A percentile compares a stretch with the other conserved stretches of the same genome.
Evolutionary conservation across 768 basidiomycete genomes (phyloP).

Genomic region (Lentinus tigrinus): DNA sequence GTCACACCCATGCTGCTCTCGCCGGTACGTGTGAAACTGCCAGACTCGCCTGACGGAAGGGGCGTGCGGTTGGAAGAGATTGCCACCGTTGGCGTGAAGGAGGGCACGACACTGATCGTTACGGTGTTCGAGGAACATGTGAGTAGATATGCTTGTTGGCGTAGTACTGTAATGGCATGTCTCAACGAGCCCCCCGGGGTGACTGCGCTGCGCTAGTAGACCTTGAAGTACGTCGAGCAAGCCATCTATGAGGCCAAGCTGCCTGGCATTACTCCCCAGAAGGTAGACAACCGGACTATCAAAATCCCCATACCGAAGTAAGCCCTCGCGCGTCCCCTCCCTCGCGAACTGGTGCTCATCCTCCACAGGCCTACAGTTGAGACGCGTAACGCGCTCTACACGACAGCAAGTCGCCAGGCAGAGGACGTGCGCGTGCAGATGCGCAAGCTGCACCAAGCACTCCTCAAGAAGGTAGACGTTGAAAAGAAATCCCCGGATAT

Average conservation of each 20-base stretch:
- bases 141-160: constrained; percentile 32
- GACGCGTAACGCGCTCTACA: constrained; percentile 54
- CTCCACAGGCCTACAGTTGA: constrained; percentile 87
- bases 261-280: constrained; percentile 70
- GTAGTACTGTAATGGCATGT: too few species aligned
- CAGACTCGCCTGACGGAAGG: constrained; percentile 27
- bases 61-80: constrained; percentile 57
- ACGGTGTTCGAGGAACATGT: constrained; percentile 81
- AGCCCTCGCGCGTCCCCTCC: too few species aligned
- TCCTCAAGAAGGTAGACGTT: constrained; percentile 68
- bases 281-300: constrained; percentile 67
- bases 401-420: constrained; percentile 57
- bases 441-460: constrained; percentile 65
- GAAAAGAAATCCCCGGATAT: constrained; percentile 66
- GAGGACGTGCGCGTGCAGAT: constrained; percentile 78
- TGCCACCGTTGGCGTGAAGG: constrained; percentile 78
- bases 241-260: constrained; percentile 76
- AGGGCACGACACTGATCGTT: constrained; percentile 70
- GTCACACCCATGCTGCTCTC: constrained; percentile 71
- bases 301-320: constrained; percentile 83
- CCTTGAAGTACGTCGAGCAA: constrained; percentile 70
- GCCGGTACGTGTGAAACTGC: constrained; percentile 60
- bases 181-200: too few species aligned
- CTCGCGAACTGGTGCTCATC: too few species aligned
- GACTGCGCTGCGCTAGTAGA: constrained; percentile 47